These are phyloP conservation scores for Luffa acutangula DNA, from an alignment of 306 rosid species.

Conservation along the genomic window DNA sequence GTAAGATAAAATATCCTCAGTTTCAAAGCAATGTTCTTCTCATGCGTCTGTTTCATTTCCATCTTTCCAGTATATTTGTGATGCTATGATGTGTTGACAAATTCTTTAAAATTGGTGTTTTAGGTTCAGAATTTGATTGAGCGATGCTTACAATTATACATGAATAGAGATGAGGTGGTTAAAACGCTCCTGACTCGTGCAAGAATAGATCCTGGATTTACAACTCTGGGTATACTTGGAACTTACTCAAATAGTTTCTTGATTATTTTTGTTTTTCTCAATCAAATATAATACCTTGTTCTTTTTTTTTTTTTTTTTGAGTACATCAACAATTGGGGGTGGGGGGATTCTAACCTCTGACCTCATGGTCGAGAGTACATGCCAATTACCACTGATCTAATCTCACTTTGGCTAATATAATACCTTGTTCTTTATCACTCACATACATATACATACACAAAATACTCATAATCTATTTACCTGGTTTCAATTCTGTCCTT, in stretches of 20 bases:
- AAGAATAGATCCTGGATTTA: conserved; percentile 97
- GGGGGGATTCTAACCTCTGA: too few relatives aligned
- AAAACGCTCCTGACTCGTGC: conserved; percentile 90
- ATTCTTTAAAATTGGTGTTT: not conserved
- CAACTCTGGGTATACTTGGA: conserved; percentile 63
- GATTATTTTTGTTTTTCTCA: not conserved
- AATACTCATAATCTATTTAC: not conserved
- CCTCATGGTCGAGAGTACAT: too few relatives aligned
- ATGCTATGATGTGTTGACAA: not conserved
- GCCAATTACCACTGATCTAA: too few relatives aligned
- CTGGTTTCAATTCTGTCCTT: not conserved
- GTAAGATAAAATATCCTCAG: conserved; percentile 33
- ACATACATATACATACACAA: not conserved
- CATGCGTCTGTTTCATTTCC: conserved; percentile 4
- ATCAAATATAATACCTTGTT: not conserved
- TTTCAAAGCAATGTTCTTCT: not conserved
- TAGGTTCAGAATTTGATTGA: conserved; percentile 94
- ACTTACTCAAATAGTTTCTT: not conserved
- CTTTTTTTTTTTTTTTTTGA: too few relatives aligned
- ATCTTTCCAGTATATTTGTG: conserved; percentile 2
- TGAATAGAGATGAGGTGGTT: conserved; percentile 94
- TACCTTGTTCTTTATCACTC: not conserved
- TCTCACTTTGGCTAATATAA: too few relatives aligned
- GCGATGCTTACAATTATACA: conserved; percentile 80
- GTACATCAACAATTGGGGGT: too few relatives aligned